Conservation (phyloP, 768 basidiomycete genomes). For the Pisolithus sp. region DNA sequence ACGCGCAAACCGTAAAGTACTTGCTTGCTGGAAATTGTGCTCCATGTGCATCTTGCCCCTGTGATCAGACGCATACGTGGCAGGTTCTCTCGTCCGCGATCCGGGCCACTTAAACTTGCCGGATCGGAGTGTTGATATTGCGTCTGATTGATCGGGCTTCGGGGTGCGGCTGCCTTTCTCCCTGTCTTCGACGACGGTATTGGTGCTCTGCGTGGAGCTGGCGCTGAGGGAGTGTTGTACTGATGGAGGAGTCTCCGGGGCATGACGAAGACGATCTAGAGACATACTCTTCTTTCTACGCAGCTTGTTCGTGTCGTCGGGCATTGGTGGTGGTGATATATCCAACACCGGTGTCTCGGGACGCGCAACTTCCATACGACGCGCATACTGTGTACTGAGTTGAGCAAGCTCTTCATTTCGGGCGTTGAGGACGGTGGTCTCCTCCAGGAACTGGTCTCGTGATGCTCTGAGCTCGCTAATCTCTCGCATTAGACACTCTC, state of each 20-base stretch:
- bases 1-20: constrained; percentile 78
- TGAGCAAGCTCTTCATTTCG: constrained; percentile 92
- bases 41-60: constrained; percentile 43
- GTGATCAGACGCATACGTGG: constrained; percentile 27
- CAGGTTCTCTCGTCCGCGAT: constrained; percentile 44
- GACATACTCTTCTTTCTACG: constrained; percentile 24
- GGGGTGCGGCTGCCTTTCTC: constrained; percentile 24
- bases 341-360: constrained; percentile 13
- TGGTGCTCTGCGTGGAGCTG: constrained; percentile 13
- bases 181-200: constrained; percentile 21
- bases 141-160: constrained; percentile 32
- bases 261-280: constrained; percentile 19
- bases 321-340: neutral
- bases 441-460: constrained; percentile 83
- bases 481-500: constrained; percentile 73
- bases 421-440: constrained; percentile 83
- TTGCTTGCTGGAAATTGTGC: constrained; percentile 87
- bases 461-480: constrained; percentile 81
- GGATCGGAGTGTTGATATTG: constrained; percentile 45
- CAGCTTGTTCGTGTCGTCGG: constrained; percentile 7
- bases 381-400: constrained; percentile 74
- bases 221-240: constrained; percentile 13
- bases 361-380: constrained; percentile 56
- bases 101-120: constrained; percentile 71
- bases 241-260: constrained; percentile 4